A percentile compares a stretch with the other conserved stretches of the same genome.
These are phyloP conservation scores for Plasmodium yoelii DNA, from an alignment of 169 alveolate genomes.

Conservation along the genomic window DNA sequence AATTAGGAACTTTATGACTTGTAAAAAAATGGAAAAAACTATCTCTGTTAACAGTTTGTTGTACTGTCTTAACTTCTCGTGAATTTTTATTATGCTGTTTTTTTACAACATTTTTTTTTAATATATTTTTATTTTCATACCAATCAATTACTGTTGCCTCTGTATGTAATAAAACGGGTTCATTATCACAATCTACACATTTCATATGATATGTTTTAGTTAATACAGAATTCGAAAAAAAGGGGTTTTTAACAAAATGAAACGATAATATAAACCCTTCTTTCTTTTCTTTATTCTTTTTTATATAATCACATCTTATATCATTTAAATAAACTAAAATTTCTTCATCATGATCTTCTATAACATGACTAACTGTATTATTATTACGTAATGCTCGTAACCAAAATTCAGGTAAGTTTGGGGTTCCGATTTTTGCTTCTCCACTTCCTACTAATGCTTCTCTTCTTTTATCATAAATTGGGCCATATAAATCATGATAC, in stretches of 20 bases:
- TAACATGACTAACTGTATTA: slow-evolving; percentile 83
- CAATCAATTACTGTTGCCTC: slow-evolving; percentile 87
- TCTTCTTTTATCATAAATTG: slow-evolving; percentile 81
- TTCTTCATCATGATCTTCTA: slow-evolving; percentile 86
- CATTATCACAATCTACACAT: slow-evolving; percentile 86
- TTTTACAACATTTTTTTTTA: slow-evolving; percentile 83
- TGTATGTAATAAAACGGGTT: slow-evolving; percentile 87
- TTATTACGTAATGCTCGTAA: slow-evolving; percentile 86
- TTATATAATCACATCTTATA: slow-evolving; percentile 85
- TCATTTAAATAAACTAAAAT: slow-evolving; percentile 84
- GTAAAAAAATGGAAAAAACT: slow-evolving; percentile 88
- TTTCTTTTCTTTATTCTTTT: slow-evolving; percentile 84
- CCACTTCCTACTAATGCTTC: slow-evolving; percentile 76
- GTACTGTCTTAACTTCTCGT: slow-evolving; percentile 84
- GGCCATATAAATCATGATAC: slow-evolving; percentile 84
- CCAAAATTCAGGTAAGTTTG: slow-evolving; percentile 86
- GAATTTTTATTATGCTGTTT: slow-evolving; percentile 85
- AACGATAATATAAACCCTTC: slow-evolving; percentile 84
- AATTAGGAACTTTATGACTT: slow-evolving; percentile 70
- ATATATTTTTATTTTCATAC: slow-evolving; percentile 85
- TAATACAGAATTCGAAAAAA: slow-evolving; percentile 82
- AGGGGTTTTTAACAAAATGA: slow-evolving; percentile 85
- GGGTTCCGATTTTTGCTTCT: slow-evolving; percentile 54
- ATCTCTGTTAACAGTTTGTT: slow-evolving; percentile 84
- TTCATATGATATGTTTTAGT: slow-evolving; percentile 87